phyloP scores from a whole-genome alignment of 306 rosid species.

The Vigna angularis region DNA sequence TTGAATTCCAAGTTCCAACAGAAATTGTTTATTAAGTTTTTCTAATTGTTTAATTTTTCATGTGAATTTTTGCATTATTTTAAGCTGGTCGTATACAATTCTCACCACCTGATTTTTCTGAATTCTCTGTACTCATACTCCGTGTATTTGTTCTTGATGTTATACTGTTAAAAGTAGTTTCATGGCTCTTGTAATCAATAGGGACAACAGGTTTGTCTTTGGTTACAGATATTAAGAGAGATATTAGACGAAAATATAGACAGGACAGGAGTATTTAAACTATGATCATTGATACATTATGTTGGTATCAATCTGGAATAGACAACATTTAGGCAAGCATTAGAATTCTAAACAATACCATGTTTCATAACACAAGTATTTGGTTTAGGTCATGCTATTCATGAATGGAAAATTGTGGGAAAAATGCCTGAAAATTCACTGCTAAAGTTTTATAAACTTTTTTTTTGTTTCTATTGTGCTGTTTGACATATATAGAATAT shows the following conservation, averaged over 20 bases:
- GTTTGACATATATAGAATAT: not conserved
- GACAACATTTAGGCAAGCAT: constrained; percentile 13
- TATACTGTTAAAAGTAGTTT: not conserved
- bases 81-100: not conserved
- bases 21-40: constrained; percentile 11
- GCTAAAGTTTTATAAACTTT: not conserved
- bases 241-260: constrained; percentile 8
- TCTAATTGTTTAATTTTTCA: constrained; percentile 15
- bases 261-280: not conserved
- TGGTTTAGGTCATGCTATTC: constrained; percentile 7
- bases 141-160: not conserved
- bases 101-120: constrained; percentile 21
- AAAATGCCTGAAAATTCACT: constrained; percentile 3
- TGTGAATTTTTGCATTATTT: constrained; percentile 20
- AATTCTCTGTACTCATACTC: constrained; percentile 1
- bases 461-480: not conserved
- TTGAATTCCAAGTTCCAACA: not conserved
- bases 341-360: not conserved
- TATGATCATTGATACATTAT: not conserved
- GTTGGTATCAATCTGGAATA: not conserved
- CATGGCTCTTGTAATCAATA: constrained; percentile 6
- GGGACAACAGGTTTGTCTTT: constrained; percentile 1
- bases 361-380: not conserved
- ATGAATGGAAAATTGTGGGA: not conserved
- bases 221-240: not conserved